Evolutionary conservation across 768 basidiomycete species (phyloP).

Genomic region (Hypsizygus marmoreus): DNA sequence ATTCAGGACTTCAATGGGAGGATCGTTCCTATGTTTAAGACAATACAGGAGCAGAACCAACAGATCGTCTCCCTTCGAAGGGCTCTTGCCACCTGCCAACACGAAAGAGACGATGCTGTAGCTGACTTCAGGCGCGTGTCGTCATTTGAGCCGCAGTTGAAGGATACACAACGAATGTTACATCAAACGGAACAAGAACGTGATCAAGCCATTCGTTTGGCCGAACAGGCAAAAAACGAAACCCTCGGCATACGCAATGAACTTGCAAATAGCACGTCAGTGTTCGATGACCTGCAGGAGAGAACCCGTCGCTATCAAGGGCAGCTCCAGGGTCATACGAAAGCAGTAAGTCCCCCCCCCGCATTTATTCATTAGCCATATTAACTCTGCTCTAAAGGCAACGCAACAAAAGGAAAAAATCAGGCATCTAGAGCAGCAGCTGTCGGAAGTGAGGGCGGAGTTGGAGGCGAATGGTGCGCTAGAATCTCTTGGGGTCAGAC

Average conservation of each 20-base stretch:
- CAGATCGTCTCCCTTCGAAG: slow-evolving; percentile 26
- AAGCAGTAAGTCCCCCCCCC: slow-evolving; percentile 8
- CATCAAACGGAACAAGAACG: slow-evolving; percentile 22
- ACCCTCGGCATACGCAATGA: slow-evolving; percentile 19
- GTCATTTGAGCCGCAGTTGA: slow-evolving; percentile 22
- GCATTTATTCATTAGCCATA: background rate
- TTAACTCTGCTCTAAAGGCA: slow-evolving; percentile 3
- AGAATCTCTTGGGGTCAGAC: background rate
- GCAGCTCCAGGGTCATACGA: slow-evolving; percentile 23
- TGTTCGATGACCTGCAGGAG: slow-evolving; percentile 25
- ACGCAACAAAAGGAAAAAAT: slow-evolving; percentile 11
- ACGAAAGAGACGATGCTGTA: slow-evolving; percentile 15
- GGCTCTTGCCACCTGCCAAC: slow-evolving; percentile 14
- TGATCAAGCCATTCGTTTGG: slow-evolving; percentile 29
- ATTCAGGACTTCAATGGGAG: slow-evolving; percentile 42
- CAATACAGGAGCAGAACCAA: slow-evolving; percentile 27
- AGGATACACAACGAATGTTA: slow-evolving; percentile 15
- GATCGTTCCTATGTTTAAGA: slow-evolving; percentile 39
- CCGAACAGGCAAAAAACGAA: slow-evolving; percentile 28
- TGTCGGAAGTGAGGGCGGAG: slow-evolving; percentile 15
- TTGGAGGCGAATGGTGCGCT: slow-evolving; percentile 1
- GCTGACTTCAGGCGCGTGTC: slow-evolving; percentile 19
- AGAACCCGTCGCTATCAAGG: slow-evolving; percentile 32
- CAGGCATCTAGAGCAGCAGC: slow-evolving; percentile 13
- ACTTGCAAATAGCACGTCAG: slow-evolving; percentile 17